Base-by-base conservation (phyloP, 129 eudicot species). In the Flaveria bidentis region DNA sequence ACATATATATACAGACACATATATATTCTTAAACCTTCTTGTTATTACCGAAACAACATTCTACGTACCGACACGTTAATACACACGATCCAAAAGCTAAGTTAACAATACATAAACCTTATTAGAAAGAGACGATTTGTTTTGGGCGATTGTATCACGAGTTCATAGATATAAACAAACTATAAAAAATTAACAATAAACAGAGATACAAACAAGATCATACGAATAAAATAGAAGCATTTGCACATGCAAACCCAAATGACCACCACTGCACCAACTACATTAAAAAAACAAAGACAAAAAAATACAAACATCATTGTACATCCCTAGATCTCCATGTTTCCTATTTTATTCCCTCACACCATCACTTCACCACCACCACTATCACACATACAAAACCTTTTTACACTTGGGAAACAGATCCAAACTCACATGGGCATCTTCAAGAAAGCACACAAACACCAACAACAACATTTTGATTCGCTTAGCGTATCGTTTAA, bases 371-470 rank as follows among this genome's bases (percentile, higher is more conserved):
- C 41, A 20, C 56, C 72, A 61, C 55, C 72, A 71, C 45, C 67
- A 9, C 20, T 25, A 20, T 62, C 20, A 51, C 73, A 79, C 77
- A 51, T 51, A 63, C 73, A 72, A 63, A 22, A 64, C 78, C 68
- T 79, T 73, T 79, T 49, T 79, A 79, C 83, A 79, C 73, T 51
- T 79, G 51, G 49, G 67, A 52, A 79, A 42, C 78, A 63, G 78
- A 79, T 79, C 74, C 73, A 72, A 79, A 62, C 78, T 72, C 83
- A 72, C 83, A 79, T 79, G 83, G 76, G 71, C 50, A 72, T 51
- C 78, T 71, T 79, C 72, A 71, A 71, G 30, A 69, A 15, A 60
- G 28, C 63, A 71, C 53, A 22, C 33, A 47, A 58, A 46, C 30
- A 47, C 6, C 28, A 61, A 17, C 72, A 51, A 46, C 75, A 51